Evolutionary conservation across 768 basidiomycete species (phyloP).

Genomic region (Boletus rubroflammeus): DNA sequence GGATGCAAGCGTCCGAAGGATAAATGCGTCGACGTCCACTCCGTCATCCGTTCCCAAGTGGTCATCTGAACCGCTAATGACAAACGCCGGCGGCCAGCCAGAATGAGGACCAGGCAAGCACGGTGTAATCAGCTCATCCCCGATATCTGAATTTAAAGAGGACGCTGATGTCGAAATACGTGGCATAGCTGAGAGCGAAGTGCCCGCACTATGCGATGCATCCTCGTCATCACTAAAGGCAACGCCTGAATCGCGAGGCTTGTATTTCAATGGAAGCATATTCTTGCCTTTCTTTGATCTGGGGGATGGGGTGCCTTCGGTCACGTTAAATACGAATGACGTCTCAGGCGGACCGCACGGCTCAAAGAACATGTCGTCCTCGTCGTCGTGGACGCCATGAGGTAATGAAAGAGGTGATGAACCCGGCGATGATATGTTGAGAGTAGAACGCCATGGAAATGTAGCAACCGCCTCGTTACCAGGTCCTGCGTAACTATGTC

Average conservation of each 20-base stretch:
- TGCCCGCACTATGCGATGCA: conserved; percentile 15
- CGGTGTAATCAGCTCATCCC: conserved; percentile 71
- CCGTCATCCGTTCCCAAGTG: conserved; percentile 24
- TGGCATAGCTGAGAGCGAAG: conserved; percentile 41
- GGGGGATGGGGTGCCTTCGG: conserved; percentile 56
- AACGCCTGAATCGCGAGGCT: conserved; percentile 65
- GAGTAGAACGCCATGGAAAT: conserved; percentile 37
- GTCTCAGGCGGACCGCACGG: conserved; percentile 41
- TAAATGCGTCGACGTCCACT: conserved; percentile 66
- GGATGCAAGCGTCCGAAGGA: conserved; percentile 61
- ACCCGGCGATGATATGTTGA: conserved; percentile 43
- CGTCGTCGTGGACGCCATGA: conserved; percentile 37
- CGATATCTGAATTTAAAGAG: conserved; percentile 53
- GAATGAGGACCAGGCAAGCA: conserved; percentile 50
- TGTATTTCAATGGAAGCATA: conserved; percentile 62
- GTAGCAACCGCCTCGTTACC: conserved; percentile 31
- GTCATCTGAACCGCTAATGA: conserved; percentile 42
- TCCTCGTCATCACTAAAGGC: conserved; percentile 60
- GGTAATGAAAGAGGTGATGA: conserved; percentile 44
- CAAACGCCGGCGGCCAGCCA: conserved; percentile 57
- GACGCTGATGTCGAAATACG: conserved; percentile 60
- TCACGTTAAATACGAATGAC: conserved; percentile 57
- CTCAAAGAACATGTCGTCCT: conserved; percentile 58
- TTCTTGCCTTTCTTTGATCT: conserved; percentile 32
- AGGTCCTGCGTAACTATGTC: conserved; percentile 66